Base-by-base conservation (phyloP, 371 early-diverging fungal species). In the Rhizomucor pusillus region DNA sequence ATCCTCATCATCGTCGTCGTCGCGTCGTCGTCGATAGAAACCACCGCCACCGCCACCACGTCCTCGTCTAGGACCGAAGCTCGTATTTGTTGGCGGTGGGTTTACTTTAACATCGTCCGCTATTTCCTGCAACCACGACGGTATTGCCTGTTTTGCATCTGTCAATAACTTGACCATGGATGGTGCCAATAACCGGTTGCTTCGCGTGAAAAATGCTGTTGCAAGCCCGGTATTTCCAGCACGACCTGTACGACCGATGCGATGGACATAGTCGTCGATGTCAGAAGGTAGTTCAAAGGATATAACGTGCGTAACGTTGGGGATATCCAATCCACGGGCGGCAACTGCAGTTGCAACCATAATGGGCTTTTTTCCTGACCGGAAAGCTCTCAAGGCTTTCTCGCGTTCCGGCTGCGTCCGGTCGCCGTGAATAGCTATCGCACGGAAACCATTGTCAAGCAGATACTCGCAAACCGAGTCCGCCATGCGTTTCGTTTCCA, bases 311-410 rank as follows among this genome's bases (percentile, higher is more conserved):
- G 88, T 81, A 44, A 93, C 93, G 55, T 92, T 91, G 59, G 90
- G 87, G 49, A 91, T 91, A 74, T 92, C 99, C 24, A 99, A 77
- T 62, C 99, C 99, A 83, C 99, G 91, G 25, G 99, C 96, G 53
- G 98, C 99, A 9, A 99, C 98, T 57, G 99, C 99, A 22, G 99
- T 99, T 24, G 99, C 99, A 6, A 99, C 97, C 80, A 99, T 81
- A 52, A 98, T 86, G 10, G 96, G 94, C 16, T 90, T 86, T 40
- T 84, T 81, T 14, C 92, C 96, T n/a, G 82, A 74, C 56, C 90
- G 87, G 85, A 99, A 99, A 50, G 78, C 79, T 44, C 83, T 84
- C 14, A 99, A 73, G 2, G 96, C 96, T 16, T 82, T 81, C 70
- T 99, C 99, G 62, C 99, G 97, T 70, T 97, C 97, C 25, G 88